Evolutionary conservation across 305 asterid species (phyloP).

Genomic region (Fraxinus velutina): DNA sequence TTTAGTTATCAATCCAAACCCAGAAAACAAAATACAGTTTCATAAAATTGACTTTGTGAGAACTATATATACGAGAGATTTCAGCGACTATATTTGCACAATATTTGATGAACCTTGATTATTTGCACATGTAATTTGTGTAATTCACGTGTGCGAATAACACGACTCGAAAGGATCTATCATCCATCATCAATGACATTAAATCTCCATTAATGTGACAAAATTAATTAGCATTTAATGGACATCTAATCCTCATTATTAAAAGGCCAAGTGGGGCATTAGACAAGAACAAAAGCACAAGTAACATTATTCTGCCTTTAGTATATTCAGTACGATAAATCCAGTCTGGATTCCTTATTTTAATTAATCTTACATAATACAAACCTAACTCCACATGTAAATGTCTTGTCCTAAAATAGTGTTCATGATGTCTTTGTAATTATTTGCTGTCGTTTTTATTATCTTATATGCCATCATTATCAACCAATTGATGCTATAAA

Average conservation of each 20-base stretch:
- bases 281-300: not conserved
- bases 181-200: not conserved
- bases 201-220: not conserved
- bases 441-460: conserved; percentile 1
- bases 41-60: not conserved
- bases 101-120: not conserved
- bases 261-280: not conserved
- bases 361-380: conserved; percentile 16
- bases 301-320: not conserved
- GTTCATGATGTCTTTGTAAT: not conserved
- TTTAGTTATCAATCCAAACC: not conserved
- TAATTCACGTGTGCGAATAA: not conserved
- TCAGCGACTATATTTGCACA: not conserved
- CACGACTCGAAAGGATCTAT: not conserved
- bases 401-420: conserved; percentile 10
- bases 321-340: not conserved
- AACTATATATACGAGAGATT: not conserved
- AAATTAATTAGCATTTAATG: not conserved
- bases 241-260: conserved; percentile 16
- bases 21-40: not conserved
- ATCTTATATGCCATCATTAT: not conserved
- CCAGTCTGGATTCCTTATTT: conserved; percentile 9
- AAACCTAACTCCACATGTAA: conserved; percentile 7
- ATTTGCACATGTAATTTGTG: not conserved
- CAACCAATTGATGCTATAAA: not conserved